Base-by-base conservation (phyloP, 1,284 basidiomycete species). In the Rhodotorula sp. region DNA sequence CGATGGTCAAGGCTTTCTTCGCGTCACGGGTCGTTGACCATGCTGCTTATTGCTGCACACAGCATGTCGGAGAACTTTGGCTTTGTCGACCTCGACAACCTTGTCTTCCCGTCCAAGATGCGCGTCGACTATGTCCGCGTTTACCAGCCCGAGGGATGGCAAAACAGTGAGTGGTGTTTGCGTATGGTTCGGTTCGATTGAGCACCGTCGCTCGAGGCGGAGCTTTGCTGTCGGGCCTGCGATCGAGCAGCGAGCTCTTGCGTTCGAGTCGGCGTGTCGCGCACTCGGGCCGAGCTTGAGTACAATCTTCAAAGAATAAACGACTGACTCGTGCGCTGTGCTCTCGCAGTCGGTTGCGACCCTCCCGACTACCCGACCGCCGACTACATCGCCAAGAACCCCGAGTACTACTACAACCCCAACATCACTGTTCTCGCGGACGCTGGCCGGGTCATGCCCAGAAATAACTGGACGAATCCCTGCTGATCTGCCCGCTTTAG, bases 41-140 rank as follows among this genome's bases (percentile, higher is more conserved):
- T 34, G 34, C 7, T 7, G 7, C 34, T 34, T 7, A 0, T 34
- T 34, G 34, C 34, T 2, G 34, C 23, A 55, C 31, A 67, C 38
- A 69, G 66, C 47, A 70, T 70, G 64, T 69, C 64, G 14, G 8
- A 18, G 28, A 50, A 61, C 47, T 62, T 57, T 12, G 52, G 63
- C 31, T 18, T 38, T 23, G 63, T 74, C 60, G 63, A 74, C 28
- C 56, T 63, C 18, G 55, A 66, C 10, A 60, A 65, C n/a, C 43
- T 74, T 1, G 56, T 55, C 5, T 74, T 69, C 66, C 73, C 73
- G 14, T 57, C 62, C 28, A 69, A 62, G 52, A 69, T 71, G 67
- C 73, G 73, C 34, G 55, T 72, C 45, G 73, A 74, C 54, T 74
- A 71, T 60, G 61, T 74, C 23, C 64, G 73, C n/a, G 66, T 74